Evolutionary conservation across 371 early-diverging fungal species (phyloP).

Genomic region (Gilbertella persicaria): DNA sequence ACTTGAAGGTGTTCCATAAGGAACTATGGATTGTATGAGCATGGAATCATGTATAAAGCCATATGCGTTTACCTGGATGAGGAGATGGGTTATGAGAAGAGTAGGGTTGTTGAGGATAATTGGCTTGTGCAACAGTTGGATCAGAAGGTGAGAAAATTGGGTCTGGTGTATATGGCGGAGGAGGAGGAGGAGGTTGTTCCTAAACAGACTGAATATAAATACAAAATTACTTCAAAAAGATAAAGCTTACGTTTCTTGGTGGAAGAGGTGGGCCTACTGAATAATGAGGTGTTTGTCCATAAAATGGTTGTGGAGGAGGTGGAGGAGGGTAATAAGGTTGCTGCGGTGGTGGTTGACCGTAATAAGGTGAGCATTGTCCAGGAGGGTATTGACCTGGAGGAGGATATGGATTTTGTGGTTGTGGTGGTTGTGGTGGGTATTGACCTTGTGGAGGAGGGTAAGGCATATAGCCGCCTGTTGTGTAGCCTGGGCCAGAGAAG

Average conservation of each 20-base stretch:
- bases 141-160: constrained; percentile 26
- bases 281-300: neutral
- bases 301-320: neutral
- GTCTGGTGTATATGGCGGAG: constrained; percentile 15
- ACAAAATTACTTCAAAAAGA: too few relatives aligned
- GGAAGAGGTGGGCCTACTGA: neutral
- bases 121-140: constrained; percentile 25
- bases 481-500: constrained; percentile 25
- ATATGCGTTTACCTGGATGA: constrained; percentile 12
- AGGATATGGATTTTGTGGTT: neutral
- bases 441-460: constrained; percentile 2
- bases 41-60: neutral
- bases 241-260: neutral
- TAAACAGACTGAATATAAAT: neutral
- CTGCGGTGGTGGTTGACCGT: neutral
- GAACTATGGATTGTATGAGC: neutral
- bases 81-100: constrained; percentile 19
- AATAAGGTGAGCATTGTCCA: neutral
- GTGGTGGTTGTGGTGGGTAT: constrained; percentile 5
- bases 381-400: constrained; percentile 7
- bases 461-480: constrained; percentile 14
- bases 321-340: constrained; percentile 13
- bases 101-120: constrained; percentile 32
- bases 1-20: constrained; percentile 2
- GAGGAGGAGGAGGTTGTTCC: constrained; percentile 10